Percentiles rank a stretch among this genome's conserved stretches.
Evolutionary conservation across 192 early-diverging fungal genomes (phyloP).

Genomic region (Coemansia guatemalensis): DNA sequence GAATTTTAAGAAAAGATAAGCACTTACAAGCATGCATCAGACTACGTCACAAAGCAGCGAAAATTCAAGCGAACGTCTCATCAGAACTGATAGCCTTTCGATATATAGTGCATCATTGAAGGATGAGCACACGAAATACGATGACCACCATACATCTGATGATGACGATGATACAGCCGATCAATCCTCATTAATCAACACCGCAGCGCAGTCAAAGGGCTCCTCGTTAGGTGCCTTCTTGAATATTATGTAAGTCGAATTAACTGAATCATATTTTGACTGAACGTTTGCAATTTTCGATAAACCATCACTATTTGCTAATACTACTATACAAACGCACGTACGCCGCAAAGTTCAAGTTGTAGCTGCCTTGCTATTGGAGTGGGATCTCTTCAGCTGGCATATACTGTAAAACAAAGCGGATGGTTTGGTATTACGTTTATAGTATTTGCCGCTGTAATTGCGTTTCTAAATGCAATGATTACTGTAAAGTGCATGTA

Average conservation of each 20-base stretch:
- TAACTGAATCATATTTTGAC: too few relatives aligned
- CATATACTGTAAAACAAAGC: conserved; percentile 44
- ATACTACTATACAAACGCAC: too few relatives aligned
- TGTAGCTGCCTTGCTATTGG: conserved; percentile 46
- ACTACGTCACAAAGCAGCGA: too few relatives aligned
- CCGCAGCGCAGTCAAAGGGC: conserved; percentile 10
- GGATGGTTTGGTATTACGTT: conserved; percentile 42
- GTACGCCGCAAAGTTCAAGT: too few relatives aligned
- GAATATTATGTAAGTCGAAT: conserved; percentile 36
- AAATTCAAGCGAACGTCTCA: background rate
- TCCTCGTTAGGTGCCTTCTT: conserved; percentile 41
- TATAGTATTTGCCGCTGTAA: conserved; percentile 32
- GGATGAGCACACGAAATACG: background rate
- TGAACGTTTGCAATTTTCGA: too few relatives aligned
- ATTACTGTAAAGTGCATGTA: conserved; percentile 45
- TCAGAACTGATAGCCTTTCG: background rate
- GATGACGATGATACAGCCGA: background rate
- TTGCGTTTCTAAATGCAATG: conserved; percentile 30
- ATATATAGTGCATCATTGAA: background rate
- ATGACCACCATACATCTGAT: background rate
- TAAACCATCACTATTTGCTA: too few relatives aligned
- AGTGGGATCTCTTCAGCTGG: conserved; percentile 42
- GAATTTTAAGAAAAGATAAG: background rate
- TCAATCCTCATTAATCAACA: background rate
- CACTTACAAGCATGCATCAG: too few relatives aligned